Evolutionary conservation across 1,139 yeast genomes (phyloP), one percentile per base, ranked within the genome.

Genomic region (Pichia sp.): DNA sequence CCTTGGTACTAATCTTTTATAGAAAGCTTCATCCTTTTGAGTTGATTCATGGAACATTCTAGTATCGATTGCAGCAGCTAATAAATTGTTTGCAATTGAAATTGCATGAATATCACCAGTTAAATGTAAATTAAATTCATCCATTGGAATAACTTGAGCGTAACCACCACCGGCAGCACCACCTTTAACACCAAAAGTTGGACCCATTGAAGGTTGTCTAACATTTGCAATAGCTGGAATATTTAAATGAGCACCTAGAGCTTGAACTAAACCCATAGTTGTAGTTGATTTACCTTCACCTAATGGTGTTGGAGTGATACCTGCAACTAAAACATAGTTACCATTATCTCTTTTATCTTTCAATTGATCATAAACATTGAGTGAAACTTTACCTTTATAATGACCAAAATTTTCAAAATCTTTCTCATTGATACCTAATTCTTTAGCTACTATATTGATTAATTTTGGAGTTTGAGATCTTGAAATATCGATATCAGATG

Each of bases 91-190:
- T 17, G 93, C 91, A 34, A 82, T 83, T 39, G 84, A 77, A 50
- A 83, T 81, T 28, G 91, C 89, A 59, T 83, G 91, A 46, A 83
- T 83, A 61, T 83, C 93, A 59, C 93, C 93, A 38, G 91, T 83
- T 50, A 83, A 69, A 61, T 83, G 91, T 81, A 83, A 74, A 64
- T 83, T 83, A 66, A 83, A 83, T 60, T 83, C 91, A 60, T 83
- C 93, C 91, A 83, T 83, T 39, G 93, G 93, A 56, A 83, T 82
- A 20, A 82, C 91, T 61, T 83, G 91, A 7, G 93, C 72, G 57
- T 81, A 82, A 41, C 91, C 91, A 59, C 91, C 93, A 53, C 93
- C 93, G 10, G 93, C 91, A 47, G 93, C 93, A 61, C 91, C 91
- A 58, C 93, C 93, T 62, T 83, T 83, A 44, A 82, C 84, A 61